Evolutionary conservation across 805 yeast genomes (phyloP).

Genomic region (Lipomyces orientalis): DNA sequence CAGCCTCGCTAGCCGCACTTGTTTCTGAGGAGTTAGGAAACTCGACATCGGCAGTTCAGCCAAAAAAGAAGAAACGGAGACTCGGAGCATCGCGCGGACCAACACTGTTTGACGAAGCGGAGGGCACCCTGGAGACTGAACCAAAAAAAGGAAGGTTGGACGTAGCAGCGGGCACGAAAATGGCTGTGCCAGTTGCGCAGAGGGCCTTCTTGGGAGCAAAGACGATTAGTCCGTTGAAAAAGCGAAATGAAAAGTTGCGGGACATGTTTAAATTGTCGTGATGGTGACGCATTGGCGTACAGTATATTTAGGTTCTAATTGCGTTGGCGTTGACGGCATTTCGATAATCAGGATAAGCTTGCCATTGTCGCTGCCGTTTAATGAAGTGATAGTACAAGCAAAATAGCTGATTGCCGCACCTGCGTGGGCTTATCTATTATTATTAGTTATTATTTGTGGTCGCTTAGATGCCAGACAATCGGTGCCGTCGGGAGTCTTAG

Average conservation of each 20-base stretch:
- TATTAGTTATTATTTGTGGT: too few relatives aligned
- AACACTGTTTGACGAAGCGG: slow-evolving; percentile 27
- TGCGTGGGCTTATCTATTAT: too few relatives aligned
- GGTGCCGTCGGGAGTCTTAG: too few relatives aligned
- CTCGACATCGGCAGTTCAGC: slow-evolving; percentile 9
- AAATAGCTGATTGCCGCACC: too few relatives aligned
- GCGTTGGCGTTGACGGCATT: not conserved
- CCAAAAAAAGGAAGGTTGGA: slow-evolving; percentile 8
- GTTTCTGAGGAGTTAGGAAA: slow-evolving; percentile 21
- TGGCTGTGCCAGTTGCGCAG: slow-evolving; percentile 29
- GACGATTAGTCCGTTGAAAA: slow-evolving; percentile 33
- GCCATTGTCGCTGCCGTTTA: too few relatives aligned
- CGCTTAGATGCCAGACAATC: too few relatives aligned
- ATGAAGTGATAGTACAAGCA: too few relatives aligned
- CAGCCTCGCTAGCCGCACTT: slow-evolving; percentile 28
- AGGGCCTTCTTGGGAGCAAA: slow-evolving; percentile 20
- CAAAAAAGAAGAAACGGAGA: slow-evolving; percentile 30
- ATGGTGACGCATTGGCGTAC: not conserved
- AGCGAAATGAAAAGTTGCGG: slow-evolving; percentile 30
- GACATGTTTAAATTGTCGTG: slow-evolving; percentile 28
- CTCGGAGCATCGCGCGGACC: slow-evolving; percentile 17
- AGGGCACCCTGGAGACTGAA: slow-evolving; percentile 6
- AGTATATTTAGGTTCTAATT: not conserved
- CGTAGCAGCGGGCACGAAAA: slow-evolving; percentile 8
- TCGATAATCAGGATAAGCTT: not conserved